Base-by-base conservation (phyloP, 2,329 filamentous ascomycete species). In the Helminthosporium solani region DNA sequence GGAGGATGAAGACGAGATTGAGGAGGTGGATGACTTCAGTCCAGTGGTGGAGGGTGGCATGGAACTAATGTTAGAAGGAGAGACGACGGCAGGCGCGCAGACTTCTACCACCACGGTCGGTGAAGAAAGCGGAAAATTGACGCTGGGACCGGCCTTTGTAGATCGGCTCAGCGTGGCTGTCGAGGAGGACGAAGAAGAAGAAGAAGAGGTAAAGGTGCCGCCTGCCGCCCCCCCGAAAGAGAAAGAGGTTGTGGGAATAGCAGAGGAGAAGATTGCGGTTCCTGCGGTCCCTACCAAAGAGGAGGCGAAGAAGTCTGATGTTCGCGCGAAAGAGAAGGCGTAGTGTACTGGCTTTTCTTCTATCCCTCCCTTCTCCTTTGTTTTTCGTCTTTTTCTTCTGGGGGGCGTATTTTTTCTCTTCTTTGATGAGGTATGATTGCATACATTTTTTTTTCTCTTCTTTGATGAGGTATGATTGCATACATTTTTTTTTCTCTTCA, bases 21-120 rank as follows among this genome's bases (percentile, higher is more conserved):
- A 83, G 49, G 81, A 83, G 57, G 80, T 82, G 6, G 82, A 85
- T 7, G 71, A 73, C 2, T 85, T 85, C 53, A 76, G 72, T 20
- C 80, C 81, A 0, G 71, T 82, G 6, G 46, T 62, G 36, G 63
- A 55, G 35, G 51, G 21, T 15, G 50, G 51, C 8, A 65, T 60
- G 9, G 68, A 70, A 44, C 67, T 69, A 41, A 57, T 64, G 1
- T 65, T 64, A 31, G 59, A 63, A 39, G 3, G 18, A n/a, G 33
- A 37, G 37, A 36, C 37, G n/a, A 40, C 37, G 19, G 31, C 43
- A 4, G 28, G 28, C 3, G 42, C 42, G 30, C 33, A 42, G n/a
- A 44, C 33, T 27, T 27, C 40, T 6, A 21, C 16, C 2, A 16
- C 11, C 3, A 15, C 33, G 11, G 16, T 19, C 8, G 35, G 35